Conservation (phyloP, 176 grass and related monocot species). For the Pontederia paniculata region DNA sequence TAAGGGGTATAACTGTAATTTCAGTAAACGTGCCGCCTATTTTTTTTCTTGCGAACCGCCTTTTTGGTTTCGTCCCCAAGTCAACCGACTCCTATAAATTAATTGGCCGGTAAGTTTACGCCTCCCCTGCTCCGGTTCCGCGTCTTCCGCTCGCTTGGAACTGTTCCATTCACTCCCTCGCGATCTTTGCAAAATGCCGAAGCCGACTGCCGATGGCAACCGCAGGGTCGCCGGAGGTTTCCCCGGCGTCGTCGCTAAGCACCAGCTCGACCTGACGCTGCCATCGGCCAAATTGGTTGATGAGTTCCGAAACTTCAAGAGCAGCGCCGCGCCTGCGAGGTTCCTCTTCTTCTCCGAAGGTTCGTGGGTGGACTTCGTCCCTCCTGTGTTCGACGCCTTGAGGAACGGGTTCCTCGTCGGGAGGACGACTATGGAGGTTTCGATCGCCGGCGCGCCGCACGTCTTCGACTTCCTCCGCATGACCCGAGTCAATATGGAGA, state of each 20-base stretch:
- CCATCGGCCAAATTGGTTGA: not conserved
- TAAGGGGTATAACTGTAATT: too few relatives aligned
- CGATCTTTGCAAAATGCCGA: too few relatives aligned
- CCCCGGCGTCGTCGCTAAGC: not conserved
- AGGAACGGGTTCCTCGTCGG: not conserved
- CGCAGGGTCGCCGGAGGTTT: too few relatives aligned
- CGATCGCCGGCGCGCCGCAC: not conserved
- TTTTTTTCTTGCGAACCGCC: too few relatives aligned
- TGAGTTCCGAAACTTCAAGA: conserved; percentile 1
- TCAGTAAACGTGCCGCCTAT: too few relatives aligned
- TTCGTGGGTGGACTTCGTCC: not conserved
- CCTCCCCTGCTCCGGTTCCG: too few relatives aligned
- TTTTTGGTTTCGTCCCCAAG: too few relatives aligned
- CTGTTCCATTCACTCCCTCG: too few relatives aligned
- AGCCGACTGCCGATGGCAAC: too few relatives aligned
- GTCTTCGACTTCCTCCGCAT: not conserved
- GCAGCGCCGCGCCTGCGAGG: not conserved
- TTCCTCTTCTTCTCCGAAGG: not conserved
- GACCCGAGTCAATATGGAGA: not conserved
- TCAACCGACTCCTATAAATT: too few relatives aligned
- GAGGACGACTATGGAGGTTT: not conserved
- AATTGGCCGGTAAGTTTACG: too few relatives aligned
- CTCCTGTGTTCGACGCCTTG: not conserved
- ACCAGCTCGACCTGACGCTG: not conserved
- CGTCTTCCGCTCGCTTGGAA: too few relatives aligned